Base-by-base conservation (phyloP, 768 basidiomycete species). In the Lanmaoa pseudosensibilis region DNA sequence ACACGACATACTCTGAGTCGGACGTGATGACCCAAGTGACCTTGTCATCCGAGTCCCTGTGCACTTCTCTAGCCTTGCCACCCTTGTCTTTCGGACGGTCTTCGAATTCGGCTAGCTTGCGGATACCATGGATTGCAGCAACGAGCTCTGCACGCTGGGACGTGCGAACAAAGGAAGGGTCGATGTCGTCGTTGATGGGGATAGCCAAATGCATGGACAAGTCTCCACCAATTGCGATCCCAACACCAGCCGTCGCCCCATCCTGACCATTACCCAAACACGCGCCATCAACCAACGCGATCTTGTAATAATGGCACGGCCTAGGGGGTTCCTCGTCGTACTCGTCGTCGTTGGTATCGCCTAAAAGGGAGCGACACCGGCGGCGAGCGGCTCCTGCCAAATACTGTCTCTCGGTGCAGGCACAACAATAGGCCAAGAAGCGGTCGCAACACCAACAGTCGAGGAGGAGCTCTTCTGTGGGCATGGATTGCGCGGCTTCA, bases 1-100 rank as follows among this genome's bases (percentile, higher is more conserved):
- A 66, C 34, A 70, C 68, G 18, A 75, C 72, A 41, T 74, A 74
- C 52, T 74, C 73, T 2, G 73, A 74, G 57, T 75, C 73, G 5
- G 70, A 66, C 11, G 68, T 65, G 56, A 75, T 56, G 43, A 71
- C 59, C 53, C 55, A 59, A 11, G 58, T 54, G 3, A 44, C 34
- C 40, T 48, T 59, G 13, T 16, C 23, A 2, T 30, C 37, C 33
- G 50, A 46, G 23, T 47, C 32, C 4, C 1, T 1, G 32, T 63
- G 54, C 30, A 5, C 25, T 19, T 45, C 57, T 32, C n/a, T 23
- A 11, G 21, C 18, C 32, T 2, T 2, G 16, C 18, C 23, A 36
- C 3, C 5, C 13, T 16, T 19, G 11, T 36, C 27, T 5, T 11
- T 1, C 3, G 2, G 2, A 32, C n/a, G 10, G 10, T 36, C 19